Base-by-base conservation (phyloP, 805 yeast genomes). In the Zygoascus flipseniorum region DNA sequence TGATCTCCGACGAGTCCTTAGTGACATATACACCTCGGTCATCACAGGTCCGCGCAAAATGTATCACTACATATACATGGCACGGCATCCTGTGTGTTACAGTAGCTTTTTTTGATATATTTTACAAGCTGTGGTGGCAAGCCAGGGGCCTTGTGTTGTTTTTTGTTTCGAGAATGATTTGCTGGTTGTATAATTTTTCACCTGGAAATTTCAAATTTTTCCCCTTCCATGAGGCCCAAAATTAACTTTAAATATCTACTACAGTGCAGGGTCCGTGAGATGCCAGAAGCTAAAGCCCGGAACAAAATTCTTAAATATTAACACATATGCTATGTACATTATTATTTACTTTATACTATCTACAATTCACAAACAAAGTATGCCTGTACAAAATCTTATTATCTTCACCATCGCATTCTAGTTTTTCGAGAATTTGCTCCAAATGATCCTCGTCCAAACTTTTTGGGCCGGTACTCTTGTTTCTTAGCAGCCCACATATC, bases 1-100 rank as follows among this genome's bases (percentile, higher is more conserved):
- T 76, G 53, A 83, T 72, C 65, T 84, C 89, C 4, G 84, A 75
- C 32, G 86, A 76, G 66, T 86, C 95, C 61, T 79, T 81, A 32
- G 82, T 71, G 49, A 80, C 77, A 60, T 78, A 76, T 31, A 74
- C 74, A 32, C 80, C 76, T 39, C 78, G 76, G 52, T 83, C 88
- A 62, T 83, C 89, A 58, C 84, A 79, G 19, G 89, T 83, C 41
- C 86, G 79, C 51, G 81, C 76, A 42, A 83, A 70, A 56, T 82
- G 81, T 47, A 83, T 69, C 52, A 81, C 81, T 59, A 85, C 79
- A 64, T 78, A 83, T 14, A 47, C 56, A 31, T 57, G 56, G 45
- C 45, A 26, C 56, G 49, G 19, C 49, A 46, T 46, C 14, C 11
- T 26, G 16, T 35, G 8, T 23, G 28, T 23, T 23, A 23, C 28